phyloP scores from a whole-genome alignment of 495 filamentous ascomycete genomes.

The Trichoderma asperelloides region DNA sequence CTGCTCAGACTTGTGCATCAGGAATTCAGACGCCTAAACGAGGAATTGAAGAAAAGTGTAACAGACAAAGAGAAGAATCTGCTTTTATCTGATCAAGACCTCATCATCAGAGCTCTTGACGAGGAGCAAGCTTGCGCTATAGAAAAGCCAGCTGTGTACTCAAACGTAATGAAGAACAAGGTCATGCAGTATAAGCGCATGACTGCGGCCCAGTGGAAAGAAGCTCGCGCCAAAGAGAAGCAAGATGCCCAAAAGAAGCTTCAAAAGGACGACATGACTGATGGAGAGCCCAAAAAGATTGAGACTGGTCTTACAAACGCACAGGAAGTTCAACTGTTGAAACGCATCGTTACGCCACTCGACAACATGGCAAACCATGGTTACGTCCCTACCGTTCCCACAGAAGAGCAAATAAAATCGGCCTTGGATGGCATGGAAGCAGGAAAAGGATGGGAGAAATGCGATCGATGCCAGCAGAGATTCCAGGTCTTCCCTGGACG shows the following conservation, averaged over 20 bases:
- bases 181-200: slow-evolving; percentile 69
- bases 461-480: slow-evolving; percentile 74
- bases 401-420: slow-evolving; percentile 47
- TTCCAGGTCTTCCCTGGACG: slow-evolving; percentile 93
- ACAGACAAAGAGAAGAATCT: slow-evolving; percentile 33
- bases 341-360: slow-evolving; percentile 50
- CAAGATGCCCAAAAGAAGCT: slow-evolving; percentile 14
- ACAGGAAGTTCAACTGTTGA: slow-evolving; percentile 60
- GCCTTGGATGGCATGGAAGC: slow-evolving; percentile 56
- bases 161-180: slow-evolving; percentile 69
- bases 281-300: slow-evolving; percentile 35
- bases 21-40: slow-evolving; percentile 64
- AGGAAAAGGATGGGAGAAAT: slow-evolving; percentile 70
- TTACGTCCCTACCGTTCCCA: slow-evolving; percentile 62
- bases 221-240: slow-evolving; percentile 32
- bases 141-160: slow-evolving; percentile 60
- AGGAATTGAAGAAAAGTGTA: slow-evolving; percentile 46
- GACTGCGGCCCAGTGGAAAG: slow-evolving; percentile 56
- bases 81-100: slow-evolving; percentile 54
- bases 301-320: slow-evolving; percentile 56
- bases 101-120: slow-evolving; percentile 72
- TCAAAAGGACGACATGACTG: slow-evolving; percentile 13
- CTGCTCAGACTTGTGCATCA: slow-evolving; percentile 67
- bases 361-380: slow-evolving; percentile 53
- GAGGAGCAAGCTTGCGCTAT: slow-evolving; percentile 72